phyloP scores from a whole-genome alignment of 306 rosid genomes.

The Vigna unguiculata region DNA sequence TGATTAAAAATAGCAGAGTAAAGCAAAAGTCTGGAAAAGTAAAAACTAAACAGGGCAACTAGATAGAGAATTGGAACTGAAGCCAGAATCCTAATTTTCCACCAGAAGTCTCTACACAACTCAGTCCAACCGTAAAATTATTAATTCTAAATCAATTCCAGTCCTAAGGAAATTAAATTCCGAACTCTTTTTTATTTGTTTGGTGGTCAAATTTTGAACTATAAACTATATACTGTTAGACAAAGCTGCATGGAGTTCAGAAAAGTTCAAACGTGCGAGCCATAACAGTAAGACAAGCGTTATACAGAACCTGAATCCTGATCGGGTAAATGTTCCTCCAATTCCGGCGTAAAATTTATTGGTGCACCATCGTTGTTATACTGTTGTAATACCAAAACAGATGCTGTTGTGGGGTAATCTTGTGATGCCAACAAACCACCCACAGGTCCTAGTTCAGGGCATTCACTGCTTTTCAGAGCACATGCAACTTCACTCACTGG shows the following conservation, averaged over 20 bases:
- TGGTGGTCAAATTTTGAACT: background rate
- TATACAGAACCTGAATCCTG: slow-evolving; percentile 18
- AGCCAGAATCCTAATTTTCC: background rate
- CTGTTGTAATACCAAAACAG: slow-evolving; percentile 63
- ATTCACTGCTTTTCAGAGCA: slow-evolving; percentile 44
- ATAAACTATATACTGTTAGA: background rate
- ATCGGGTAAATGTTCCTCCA: slow-evolving; percentile 18
- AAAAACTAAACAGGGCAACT: background rate
- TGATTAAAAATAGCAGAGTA: background rate
- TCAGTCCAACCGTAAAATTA: background rate
- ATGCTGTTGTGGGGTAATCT: slow-evolving; percentile 58
- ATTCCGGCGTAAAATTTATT: slow-evolving; percentile 20
- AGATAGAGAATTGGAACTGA: background rate
- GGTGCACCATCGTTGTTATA: slow-evolving; percentile 34
- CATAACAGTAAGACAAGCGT: background rate
- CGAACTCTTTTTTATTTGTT: background rate
- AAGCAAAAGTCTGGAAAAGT: background rate
- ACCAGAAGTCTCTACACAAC: background rate
- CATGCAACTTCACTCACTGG: slow-evolving; percentile 47
- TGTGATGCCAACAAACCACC: slow-evolving; percentile 66
- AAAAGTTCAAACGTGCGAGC: background rate
- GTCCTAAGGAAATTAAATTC: background rate
- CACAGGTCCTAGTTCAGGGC: slow-evolving; percentile 51
- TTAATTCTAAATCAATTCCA: slow-evolving; percentile 2
- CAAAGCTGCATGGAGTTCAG: background rate